Percentiles rank a stretch among this genome's conserved stretches.
These are phyloP conservation scores for Aspergillus clavatus DNA, from an alignment of 2,329 filamentous ascomycete genomes.

Conservation along the genomic window DNA sequence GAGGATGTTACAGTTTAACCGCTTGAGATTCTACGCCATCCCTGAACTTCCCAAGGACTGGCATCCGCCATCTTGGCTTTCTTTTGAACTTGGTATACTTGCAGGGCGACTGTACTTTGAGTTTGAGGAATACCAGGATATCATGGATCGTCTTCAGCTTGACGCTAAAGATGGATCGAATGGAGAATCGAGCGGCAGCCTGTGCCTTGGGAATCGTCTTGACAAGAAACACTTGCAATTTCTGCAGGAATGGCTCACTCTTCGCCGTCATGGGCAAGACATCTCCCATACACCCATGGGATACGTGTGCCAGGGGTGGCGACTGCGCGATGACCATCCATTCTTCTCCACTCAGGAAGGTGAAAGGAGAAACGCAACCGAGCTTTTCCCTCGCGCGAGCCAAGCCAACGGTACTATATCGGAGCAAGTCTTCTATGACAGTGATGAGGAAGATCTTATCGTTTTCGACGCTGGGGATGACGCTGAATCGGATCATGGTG, in stretches of 20 bases:
- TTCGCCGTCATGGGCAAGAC: slow-evolving; percentile 32
- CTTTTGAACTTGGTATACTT: slow-evolving; percentile 56
- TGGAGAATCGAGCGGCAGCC: slow-evolving; percentile 2
- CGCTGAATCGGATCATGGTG: not conserved
- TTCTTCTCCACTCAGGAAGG: slow-evolving; percentile 20
- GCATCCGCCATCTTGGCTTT: slow-evolving; percentile 50
- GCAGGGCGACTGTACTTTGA: slow-evolving; percentile 55
- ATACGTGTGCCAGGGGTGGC: slow-evolving; percentile 28
- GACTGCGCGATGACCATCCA: slow-evolving; percentile 22
- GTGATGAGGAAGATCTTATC: not conserved
- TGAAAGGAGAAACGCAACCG: not conserved
- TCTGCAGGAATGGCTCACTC: slow-evolving; percentile 32
- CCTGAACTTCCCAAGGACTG: slow-evolving; percentile 43
- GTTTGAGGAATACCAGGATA: slow-evolving; percentile 19
- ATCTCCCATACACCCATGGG: slow-evolving; percentile 35
- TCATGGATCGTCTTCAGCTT: not conserved
- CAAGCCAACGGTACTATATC: not conserved
- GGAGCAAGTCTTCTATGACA: not conserved
- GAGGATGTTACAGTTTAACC: slow-evolving; percentile 57
- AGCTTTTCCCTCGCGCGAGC: not conserved
- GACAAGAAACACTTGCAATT: slow-evolving; percentile 8
- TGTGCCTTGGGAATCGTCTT: not conserved
- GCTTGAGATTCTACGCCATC: slow-evolving; percentile 49
- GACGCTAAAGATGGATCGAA: not conserved
- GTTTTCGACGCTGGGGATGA: not conserved